Conservation (phyloP, 345 rosid species). For the Dimocarpus longan region DNA sequence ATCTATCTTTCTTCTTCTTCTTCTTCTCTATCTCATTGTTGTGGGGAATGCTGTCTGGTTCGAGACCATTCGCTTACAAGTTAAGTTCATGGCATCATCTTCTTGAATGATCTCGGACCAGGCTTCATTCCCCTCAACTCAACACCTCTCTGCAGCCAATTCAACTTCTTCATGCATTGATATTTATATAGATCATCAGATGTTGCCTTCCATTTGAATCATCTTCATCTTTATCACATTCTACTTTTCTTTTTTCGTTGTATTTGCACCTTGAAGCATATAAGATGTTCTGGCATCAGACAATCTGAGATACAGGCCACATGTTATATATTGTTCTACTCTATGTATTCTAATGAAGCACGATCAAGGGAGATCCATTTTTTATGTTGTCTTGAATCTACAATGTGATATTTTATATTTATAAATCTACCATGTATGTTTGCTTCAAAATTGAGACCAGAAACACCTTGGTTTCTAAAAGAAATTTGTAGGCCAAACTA, state of each 20-base stretch:
- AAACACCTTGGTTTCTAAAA: neutral
- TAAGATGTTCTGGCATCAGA: neutral
- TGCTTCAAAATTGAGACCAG: neutral
- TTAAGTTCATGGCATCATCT: neutral
- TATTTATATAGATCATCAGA: no score
- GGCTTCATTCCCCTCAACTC: constrained; percentile 65
- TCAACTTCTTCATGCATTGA: neutral
- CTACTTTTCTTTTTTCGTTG: neutral
- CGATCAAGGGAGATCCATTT: neutral
- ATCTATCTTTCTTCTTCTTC: constrained; percentile 4
- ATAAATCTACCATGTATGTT: neutral
- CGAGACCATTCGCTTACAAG: constrained; percentile 47
- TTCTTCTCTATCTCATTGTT: constrained; percentile 25
- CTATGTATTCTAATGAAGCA: neutral
- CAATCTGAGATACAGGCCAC: constrained; percentile 5
- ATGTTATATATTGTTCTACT: neutral
- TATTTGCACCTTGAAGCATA: constrained; percentile 1
- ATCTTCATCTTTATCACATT: neutral
- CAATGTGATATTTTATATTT: neutral
- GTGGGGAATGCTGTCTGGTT: constrained; percentile 72
- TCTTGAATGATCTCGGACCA: constrained; percentile 60
- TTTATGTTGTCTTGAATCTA: neutral
- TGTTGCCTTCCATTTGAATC: neutral
- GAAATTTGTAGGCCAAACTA: neutral
- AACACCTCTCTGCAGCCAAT: constrained; percentile 1